Conservation (phyloP, 2,329 filamentous ascomycete species). For the Aspergillus candidus region DNA sequence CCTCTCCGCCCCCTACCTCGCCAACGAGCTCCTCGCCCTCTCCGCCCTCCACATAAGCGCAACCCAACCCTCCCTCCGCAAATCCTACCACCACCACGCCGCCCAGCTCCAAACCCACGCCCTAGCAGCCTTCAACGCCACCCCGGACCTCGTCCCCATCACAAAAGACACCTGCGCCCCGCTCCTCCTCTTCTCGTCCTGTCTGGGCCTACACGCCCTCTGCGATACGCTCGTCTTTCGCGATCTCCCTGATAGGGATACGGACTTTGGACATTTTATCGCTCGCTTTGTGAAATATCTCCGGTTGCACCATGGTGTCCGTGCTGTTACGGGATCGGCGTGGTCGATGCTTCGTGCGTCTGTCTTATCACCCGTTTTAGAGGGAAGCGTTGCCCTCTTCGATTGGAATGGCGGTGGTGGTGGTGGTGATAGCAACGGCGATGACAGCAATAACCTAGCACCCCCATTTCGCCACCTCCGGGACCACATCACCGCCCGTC, state of each 20-base stretch:
- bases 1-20: constrained; percentile 37
- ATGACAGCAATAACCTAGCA: too few relatives aligned
- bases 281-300: constrained; percentile 22
- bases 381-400: constrained; percentile 2
- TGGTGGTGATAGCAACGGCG: too few relatives aligned
- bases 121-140: constrained; percentile 12
- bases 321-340: constrained; percentile 9
- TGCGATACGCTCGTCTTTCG: constrained; percentile 43
- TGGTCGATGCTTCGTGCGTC: constrained; percentile 13
- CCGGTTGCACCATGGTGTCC: constrained; percentile 22
- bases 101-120: constrained; percentile 32
- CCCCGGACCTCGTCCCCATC: constrained; percentile 1
- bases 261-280: constrained; percentile 32
- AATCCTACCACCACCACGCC: constrained; percentile 24
- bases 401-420: not conserved
- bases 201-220: constrained; percentile 36
- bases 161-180: constrained; percentile 14
- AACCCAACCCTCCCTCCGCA: constrained; percentile 31
- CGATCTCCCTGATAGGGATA: constrained; percentile 7
- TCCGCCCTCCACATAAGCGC: constrained; percentile 41
- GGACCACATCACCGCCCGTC: too few relatives aligned
- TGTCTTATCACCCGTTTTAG: constrained; percentile 6
- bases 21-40: constrained; percentile 45
- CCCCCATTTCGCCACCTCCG: too few relatives aligned
- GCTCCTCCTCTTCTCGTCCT: constrained; percentile 18